Conservation (phyloP, 2,329 filamentous ascomycete species). For the Calonectria multiphialidica region DNA sequence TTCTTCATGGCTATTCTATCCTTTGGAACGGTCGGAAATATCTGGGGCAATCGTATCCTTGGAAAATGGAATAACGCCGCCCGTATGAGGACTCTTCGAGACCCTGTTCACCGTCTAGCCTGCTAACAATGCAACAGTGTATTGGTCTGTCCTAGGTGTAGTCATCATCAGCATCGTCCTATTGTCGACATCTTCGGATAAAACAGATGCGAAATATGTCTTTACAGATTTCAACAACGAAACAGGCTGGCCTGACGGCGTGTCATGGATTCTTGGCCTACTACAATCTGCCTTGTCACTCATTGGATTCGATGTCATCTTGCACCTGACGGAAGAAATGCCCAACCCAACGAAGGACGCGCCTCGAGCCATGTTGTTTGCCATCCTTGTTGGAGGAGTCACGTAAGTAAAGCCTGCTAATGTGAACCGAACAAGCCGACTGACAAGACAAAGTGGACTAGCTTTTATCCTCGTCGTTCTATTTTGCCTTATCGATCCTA, state of each 20-base stretch:
- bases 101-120: no score
- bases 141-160: conserved; percentile 57
- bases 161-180: conserved; percentile 58
- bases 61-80: conserved; percentile 57
- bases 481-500: conserved; percentile 54
- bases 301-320: conserved; percentile 57
- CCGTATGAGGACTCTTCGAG: conserved; percentile 37
- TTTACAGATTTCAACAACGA: conserved; percentile 59
- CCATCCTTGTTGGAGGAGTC: conserved; percentile 56
- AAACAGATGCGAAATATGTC: conserved; percentile 56
- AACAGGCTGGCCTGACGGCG: conserved; percentile 59
- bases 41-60: conserved; percentile 56
- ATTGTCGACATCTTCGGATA: conserved; percentile 52
- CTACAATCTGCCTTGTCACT: conserved; percentile 53
- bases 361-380: conserved; percentile 57
- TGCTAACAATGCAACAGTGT: conserved; percentile 39
- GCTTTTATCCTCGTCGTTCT: conserved; percentile 56
- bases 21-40: conserved; percentile 47
- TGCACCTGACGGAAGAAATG: conserved; percentile 62
- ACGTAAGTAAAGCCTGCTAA: conserved; percentile 47
- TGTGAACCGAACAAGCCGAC: not conserved
- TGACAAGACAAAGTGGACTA: conserved; percentile 40
- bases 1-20: conserved; percentile 51
- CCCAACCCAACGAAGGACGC: conserved; percentile 54
- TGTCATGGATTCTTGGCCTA: conserved; percentile 61